These are phyloP conservation scores for Fusarium tanahbumbuense DNA, from an alignment of 2,329 filamentous ascomycete genomes.

Conservation along the genomic window DNA sequence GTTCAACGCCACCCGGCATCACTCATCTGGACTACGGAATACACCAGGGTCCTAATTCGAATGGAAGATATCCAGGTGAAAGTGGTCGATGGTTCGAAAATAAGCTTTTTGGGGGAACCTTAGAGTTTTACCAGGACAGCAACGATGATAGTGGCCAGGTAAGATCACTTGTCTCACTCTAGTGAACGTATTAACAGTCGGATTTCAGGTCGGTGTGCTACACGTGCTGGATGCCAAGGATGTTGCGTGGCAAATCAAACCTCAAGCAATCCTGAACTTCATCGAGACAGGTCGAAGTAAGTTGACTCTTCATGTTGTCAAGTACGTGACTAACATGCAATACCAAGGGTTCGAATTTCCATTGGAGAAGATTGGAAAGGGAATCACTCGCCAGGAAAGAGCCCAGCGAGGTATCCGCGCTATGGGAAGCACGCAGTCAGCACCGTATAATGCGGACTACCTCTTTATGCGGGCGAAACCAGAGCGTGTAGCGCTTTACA, in stretches of 20 bases:
- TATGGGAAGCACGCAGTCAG: neutral
- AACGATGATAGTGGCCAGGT: neutral
- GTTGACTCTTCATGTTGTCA: fast-evolving
- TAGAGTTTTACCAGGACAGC: neutral
- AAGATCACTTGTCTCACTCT: neutral
- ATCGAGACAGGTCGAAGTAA: neutral
- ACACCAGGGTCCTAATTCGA: no score
- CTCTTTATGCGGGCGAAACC: constrained; percentile 3
- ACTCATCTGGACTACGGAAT: neutral
- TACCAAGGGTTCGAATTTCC: neutral
- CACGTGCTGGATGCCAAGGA: neutral
- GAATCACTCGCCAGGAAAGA: neutral
- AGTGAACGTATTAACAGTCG: neutral
- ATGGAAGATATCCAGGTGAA: no score
- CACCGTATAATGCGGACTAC: neutral
- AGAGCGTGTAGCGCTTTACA: neutral
- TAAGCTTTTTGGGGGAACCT: neutral
- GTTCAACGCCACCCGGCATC: neutral
- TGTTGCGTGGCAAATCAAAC: neutral
- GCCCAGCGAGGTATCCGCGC: neutral
- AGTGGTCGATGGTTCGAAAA: neutral
- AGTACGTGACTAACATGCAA: neutral
- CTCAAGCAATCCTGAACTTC: neutral
- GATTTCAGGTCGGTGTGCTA: neutral
- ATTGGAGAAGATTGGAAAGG: neutral